phyloP scores from a whole-genome alignment of 106 monocot species.

The Acorus gramineus region DNA sequence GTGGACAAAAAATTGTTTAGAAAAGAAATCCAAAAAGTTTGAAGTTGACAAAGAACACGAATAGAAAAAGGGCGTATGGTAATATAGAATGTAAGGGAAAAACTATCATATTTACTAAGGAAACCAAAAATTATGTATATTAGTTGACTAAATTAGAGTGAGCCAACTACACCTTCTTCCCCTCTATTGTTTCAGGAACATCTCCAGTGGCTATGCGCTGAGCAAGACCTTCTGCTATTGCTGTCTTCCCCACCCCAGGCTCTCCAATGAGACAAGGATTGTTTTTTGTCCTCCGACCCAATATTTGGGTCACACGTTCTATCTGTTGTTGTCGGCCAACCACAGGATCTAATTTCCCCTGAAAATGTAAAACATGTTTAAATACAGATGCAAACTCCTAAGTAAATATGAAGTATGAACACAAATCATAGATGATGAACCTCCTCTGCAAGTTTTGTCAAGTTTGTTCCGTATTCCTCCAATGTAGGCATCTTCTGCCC shows the following conservation, averaged over 20 bases:
- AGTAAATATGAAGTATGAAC: background rate
- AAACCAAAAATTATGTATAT: no score
- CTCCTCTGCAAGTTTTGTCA: conserved; percentile 43
- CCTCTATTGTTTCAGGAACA: conserved; percentile 54
- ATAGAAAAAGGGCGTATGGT: background rate
- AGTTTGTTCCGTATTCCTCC: conserved; percentile 47
- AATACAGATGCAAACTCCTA: background rate
- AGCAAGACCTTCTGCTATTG: conserved; percentile 41
- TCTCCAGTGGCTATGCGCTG: conserved; percentile 33
- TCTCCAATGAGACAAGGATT: conserved; percentile 49
- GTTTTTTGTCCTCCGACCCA: conserved; percentile 43
- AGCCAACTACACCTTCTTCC: conserved; percentile 22
- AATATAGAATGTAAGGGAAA: no score
- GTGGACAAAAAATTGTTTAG: background rate
- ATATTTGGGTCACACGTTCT: conserved; percentile 46
- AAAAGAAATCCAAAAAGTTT: background rate
- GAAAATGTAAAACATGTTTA: background rate
- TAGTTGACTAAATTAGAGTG: no score
- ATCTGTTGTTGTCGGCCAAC: conserved; percentile 40
- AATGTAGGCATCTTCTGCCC: conserved; percentile 42
- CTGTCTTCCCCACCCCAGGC: conserved; percentile 53
- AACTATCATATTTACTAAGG: no score
- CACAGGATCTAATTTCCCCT: conserved; percentile 47
- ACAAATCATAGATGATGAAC: conserved; percentile 7
- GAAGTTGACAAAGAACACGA: background rate